Evolutionary conservation across 225 moss, liverwort and hornwort species (phyloP).

Genomic region (Polytrichum formosum): DNA sequence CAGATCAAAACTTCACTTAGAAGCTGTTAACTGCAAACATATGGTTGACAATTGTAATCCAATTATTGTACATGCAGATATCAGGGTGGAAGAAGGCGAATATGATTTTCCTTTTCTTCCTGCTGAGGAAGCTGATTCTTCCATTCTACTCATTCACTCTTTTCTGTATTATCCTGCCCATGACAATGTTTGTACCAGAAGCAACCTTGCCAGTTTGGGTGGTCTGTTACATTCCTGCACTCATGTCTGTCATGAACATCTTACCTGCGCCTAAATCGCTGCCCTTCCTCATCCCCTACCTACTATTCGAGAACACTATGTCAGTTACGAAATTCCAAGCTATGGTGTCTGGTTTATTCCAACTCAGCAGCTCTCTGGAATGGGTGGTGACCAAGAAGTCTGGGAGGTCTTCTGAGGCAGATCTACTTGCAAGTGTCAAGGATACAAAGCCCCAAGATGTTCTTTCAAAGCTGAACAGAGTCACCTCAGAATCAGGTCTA

Average conservation of each 20-base stretch:
- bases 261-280: constrained; percentile 47
- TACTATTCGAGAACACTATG: constrained; percentile 66
- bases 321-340: constrained; percentile 66
- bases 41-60: too few species aligned
- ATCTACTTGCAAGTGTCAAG: constrained; percentile 32
- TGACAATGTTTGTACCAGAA: constrained; percentile 68
- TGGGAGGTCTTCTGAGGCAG: constrained; percentile 54
- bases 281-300: constrained; percentile 57
- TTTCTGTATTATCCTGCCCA: constrained; percentile 54
- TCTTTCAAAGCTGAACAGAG: constrained; percentile 29
- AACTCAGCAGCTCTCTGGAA: constrained; percentile 52
- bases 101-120: constrained; percentile 54
- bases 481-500: constrained; percentile 40
- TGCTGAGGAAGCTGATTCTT: constrained; percentile 57
- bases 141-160: constrained; percentile 66
- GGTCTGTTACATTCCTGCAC: constrained; percentile 55
- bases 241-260: constrained; percentile 66
- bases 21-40: too few species aligned
- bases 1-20: too few species aligned
- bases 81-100: constrained; percentile 41
- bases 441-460: constrained; percentile 39
- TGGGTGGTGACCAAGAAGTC: constrained; percentile 71
- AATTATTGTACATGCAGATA: constrained; percentile 30
- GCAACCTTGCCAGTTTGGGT: constrained; percentile 61
- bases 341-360: constrained; percentile 64